Evolutionary conservation across 148 eudicot species (phyloP), one percentile per base, ranked within the genome.

Genomic region (Fagopyrum esculentum): DNA sequence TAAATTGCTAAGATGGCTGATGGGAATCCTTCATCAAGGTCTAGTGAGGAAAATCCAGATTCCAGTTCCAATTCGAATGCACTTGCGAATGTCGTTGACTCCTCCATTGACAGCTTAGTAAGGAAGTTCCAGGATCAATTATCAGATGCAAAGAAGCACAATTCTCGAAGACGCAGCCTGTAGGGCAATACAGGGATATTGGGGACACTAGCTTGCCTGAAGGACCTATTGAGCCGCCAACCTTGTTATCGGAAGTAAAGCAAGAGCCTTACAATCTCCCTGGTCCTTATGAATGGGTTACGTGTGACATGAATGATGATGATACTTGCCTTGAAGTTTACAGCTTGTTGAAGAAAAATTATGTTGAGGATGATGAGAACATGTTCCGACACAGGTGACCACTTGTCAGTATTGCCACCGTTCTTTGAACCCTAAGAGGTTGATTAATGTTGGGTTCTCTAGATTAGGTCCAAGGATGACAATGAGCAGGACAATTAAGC

Each of bases 81-180:
- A n/a, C n/a, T 71, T 30, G 8, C 26, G 15, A 48, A 48, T 11
- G 73, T n/a, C 29, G 73, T 45, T 48, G 73, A 45, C 9, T 77
- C 84, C 9, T 77, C 84, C 6, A 71, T 85, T 70, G 90, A 86
- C 40, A 76, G 81, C 7, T 72, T 90, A 35, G 77, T 87, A 29
- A 69, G 83, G 59, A 81, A 81, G 83, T 81, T 90, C 77, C 94
- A 86, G 72, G 94, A 88, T 57, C 85, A 89, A 13, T 82, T 90
- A 26, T 79, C 91, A 56, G 76, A 84, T 30, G 85, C 83, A 45
- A 83, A 83, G 68, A 83, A 81, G 40, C 94, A 90, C 59, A 88
- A 85, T 90, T 90, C 82, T 90, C 91, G 94, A 91, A 90, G 72
- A 87, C 91, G 9, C 91, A 87, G 50, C 94, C 91, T 26, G 94